These are phyloP conservation scores for Cucurbita ficifolia DNA, from an alignment of 306 rosid genomes.

Conservation along the genomic window DNA sequence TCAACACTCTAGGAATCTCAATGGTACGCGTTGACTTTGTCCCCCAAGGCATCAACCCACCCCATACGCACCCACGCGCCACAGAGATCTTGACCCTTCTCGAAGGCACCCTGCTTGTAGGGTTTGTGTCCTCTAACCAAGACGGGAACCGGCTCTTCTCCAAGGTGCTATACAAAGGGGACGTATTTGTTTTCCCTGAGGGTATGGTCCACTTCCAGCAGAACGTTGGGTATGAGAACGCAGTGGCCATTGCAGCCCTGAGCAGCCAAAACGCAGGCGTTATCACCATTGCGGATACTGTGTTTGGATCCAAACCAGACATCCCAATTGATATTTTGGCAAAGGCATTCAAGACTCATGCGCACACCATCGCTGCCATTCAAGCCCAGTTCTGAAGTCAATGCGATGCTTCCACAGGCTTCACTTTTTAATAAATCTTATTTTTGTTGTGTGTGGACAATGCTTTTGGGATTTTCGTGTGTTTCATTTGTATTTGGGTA, in stretches of 20 bases:
- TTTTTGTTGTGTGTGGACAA: no score
- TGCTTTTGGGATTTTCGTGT: no score
- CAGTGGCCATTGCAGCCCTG: constrained; percentile 20
- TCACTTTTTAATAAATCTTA: no score
- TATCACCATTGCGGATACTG: constrained; percentile 10
- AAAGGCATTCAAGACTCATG: not conserved
- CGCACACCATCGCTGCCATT: not conserved
- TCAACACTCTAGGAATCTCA: constrained; percentile 26
- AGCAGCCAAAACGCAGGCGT: constrained; percentile 31
- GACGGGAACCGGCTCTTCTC: constrained; percentile 14
- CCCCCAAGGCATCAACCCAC: constrained; percentile 22
- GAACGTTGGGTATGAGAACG: constrained; percentile 13
- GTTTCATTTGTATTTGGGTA: no score
- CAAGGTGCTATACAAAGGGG: constrained; percentile 23
- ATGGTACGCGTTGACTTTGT: constrained; percentile 19
- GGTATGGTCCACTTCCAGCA: constrained; percentile 27
- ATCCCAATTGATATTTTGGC: not conserved
- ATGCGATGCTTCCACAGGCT: not conserved
- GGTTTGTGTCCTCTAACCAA: constrained; percentile 19
- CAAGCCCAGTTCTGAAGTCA: not conserved
- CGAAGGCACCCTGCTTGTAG: constrained; percentile 24
- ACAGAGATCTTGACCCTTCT: constrained; percentile 19
- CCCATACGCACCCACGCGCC: constrained; percentile 34
- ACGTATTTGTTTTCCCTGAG: constrained; percentile 23
- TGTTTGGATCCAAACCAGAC: constrained; percentile 13